Conservation (phyloP, 148 eudicot species). For the Beta vulgaris region DNA sequence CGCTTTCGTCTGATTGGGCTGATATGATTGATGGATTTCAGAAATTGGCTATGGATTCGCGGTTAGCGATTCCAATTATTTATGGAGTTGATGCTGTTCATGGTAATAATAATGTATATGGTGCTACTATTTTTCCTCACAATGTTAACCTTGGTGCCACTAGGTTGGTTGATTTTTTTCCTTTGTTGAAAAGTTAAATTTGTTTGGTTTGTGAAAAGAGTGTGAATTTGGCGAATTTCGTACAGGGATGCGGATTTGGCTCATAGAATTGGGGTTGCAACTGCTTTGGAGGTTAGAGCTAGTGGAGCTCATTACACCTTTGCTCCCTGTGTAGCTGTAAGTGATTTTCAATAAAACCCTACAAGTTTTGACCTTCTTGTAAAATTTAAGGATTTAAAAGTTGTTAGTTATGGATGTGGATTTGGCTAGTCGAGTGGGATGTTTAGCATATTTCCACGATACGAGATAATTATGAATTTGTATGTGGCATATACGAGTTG, state of each 20-base stretch:
- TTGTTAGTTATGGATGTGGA: no score
- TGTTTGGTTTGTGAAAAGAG: neutral
- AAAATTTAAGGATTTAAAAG: no score
- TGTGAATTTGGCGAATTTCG: neutral
- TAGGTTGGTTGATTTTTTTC: slow-evolving; percentile 42
- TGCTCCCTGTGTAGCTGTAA: slow-evolving; percentile 89
- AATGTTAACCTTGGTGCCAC: slow-evolving; percentile 94
- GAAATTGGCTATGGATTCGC: slow-evolving; percentile 60
- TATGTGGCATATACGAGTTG: no score
- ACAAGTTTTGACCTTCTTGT: neutral
- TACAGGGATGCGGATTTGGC: slow-evolving; percentile 85
- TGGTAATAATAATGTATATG: slow-evolving; percentile 81
- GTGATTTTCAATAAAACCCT: slow-evolving; percentile 14
- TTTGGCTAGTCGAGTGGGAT: no score
- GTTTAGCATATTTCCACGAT: no score
- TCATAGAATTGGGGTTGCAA: slow-evolving; percentile 68
- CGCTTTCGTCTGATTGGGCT: slow-evolving; percentile 73
- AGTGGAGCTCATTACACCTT: slow-evolving; percentile 74
- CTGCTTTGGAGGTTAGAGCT: slow-evolving; percentile 91
- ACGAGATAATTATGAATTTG: no score
- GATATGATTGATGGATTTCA: slow-evolving; percentile 78
- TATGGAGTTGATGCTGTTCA: slow-evolving; percentile 91
- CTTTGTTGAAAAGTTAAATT: no score
- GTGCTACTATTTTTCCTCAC: slow-evolving; percentile 90
- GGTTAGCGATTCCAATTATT: slow-evolving; percentile 85